Conservation (phyloP, 768 basidiomycete species). For the Cytidiella melzeri region DNA sequence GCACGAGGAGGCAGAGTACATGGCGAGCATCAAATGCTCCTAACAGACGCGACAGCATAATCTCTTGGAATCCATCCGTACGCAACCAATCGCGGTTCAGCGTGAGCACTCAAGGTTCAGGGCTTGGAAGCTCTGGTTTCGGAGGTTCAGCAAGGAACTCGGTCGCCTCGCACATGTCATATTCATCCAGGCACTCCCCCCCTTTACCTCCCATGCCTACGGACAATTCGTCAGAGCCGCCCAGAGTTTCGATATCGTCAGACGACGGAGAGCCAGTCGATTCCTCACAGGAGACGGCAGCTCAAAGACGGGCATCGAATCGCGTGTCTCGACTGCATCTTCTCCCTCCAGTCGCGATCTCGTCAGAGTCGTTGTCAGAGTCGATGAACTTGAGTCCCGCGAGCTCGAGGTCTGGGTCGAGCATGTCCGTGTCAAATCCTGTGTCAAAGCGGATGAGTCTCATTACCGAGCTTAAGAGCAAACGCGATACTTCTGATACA, state of each 20-base stretch:
- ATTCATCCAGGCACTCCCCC: slow-evolving; percentile 1
- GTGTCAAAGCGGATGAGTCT: slow-evolving; percentile 66
- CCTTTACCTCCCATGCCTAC: slow-evolving; percentile 1
- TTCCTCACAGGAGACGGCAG: slow-evolving; percentile 42
- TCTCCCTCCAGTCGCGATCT: slow-evolving; percentile 74
- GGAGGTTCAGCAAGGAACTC: slow-evolving; percentile 36
- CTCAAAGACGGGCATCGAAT: slow-evolving; percentile 16
- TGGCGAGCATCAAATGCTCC: slow-evolving; percentile 47
- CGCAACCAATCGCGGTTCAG: slow-evolving; percentile 51
- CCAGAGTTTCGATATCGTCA: slow-evolving; percentile 36
- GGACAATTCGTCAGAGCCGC: slow-evolving; percentile 15
- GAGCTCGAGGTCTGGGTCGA: slow-evolving; percentile 33
- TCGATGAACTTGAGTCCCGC: slow-evolving; percentile 50
- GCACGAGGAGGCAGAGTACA: slow-evolving; percentile 88
- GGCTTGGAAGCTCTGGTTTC: slow-evolving; percentile 30
- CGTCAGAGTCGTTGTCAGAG: slow-evolving; percentile 74
- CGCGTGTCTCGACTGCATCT: slow-evolving; percentile 44
- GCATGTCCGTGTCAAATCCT: slow-evolving; percentile 37
- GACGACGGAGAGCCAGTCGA: slow-evolving; percentile 66
- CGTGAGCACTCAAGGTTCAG: slow-evolving; percentile 46
- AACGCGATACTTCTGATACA: slow-evolving; percentile 81
- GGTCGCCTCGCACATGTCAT: slow-evolving; percentile 34
- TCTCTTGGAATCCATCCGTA: slow-evolving; percentile 39
- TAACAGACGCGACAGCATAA: slow-evolving; percentile 42
- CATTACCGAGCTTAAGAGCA: slow-evolving; percentile 76